A percentile compares a stretch with the other conserved stretches of the same genome.
phyloP scores from a whole-genome alignment of 2,329 filamentous ascomycete genomes.

The Diplodia intermedia region DNA sequence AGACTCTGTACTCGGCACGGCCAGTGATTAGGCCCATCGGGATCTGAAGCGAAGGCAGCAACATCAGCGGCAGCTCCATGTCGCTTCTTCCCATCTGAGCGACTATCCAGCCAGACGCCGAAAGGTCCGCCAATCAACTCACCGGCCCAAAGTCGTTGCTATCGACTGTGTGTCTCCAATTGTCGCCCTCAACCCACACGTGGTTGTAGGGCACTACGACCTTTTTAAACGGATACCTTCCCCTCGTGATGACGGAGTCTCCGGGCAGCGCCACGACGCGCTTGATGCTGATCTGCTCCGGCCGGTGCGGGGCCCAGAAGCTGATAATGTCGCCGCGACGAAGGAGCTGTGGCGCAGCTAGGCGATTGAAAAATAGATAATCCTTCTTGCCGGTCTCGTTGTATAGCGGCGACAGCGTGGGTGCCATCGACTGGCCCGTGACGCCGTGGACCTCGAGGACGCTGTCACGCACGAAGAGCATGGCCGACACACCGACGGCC shows the following conservation, averaged over 20 bases:
- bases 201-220: conserved; percentile 79
- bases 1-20: conserved; percentile 73
- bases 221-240: conserved; percentile 46
- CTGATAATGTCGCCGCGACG: conserved; percentile 54
- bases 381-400: conserved; percentile 51
- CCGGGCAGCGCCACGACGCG: conserved; percentile 81
- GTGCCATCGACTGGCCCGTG: conserved; percentile 54
- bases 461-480: neutral
- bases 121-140: conserved; percentile 32
- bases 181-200: conserved; percentile 95
- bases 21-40: conserved; percentile 77
- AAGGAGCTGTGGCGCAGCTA: conserved; percentile 39
- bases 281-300: conserved; percentile 77
- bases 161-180: conserved; percentile 73
- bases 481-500: neutral
- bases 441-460: conserved; percentile 37
- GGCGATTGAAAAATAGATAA: conserved; percentile 48
- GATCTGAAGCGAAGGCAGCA: conserved; percentile 50
- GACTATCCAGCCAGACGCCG: too few species aligned
- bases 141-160: conserved; percentile 88
- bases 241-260: conserved; percentile 67
- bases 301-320: conserved; percentile 65
- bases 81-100: neutral
- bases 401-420: conserved; percentile 53
- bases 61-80: neutral